These are phyloP conservation scores for Brassica balearica DNA, from an alignment of 441 rosid genomes.

Conservation along the genomic window DNA sequence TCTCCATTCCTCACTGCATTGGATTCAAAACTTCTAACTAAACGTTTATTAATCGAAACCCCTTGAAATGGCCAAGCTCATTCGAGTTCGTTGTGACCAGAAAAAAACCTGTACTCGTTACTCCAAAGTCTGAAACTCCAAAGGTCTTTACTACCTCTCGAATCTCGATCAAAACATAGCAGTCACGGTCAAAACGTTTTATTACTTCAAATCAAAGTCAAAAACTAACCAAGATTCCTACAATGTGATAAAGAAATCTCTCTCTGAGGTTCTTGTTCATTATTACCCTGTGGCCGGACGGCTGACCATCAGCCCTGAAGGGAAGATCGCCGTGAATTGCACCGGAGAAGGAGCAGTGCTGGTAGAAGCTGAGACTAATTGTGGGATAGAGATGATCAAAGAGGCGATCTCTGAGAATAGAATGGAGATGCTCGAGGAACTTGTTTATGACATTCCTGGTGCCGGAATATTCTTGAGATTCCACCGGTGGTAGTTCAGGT, in stretches of 20 bases:
- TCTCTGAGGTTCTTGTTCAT: slow-evolving; percentile 72
- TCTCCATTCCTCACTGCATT: background rate
- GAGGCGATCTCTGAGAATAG: slow-evolving; percentile 58
- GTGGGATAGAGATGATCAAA: slow-evolving; percentile 56
- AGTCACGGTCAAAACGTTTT: slow-evolving; percentile 66
- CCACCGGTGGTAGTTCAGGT: slow-evolving; percentile 87
- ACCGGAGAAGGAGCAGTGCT: slow-evolving; percentile 83
- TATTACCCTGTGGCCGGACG: slow-evolving; percentile 81
- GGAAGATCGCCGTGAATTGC: slow-evolving; percentile 77
- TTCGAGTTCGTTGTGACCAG: slow-evolving; percentile 54
- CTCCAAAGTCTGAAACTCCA: slow-evolving; percentile 64
- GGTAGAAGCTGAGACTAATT: slow-evolving; percentile 86
- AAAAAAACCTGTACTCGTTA: slow-evolving; percentile 56
- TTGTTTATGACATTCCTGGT: slow-evolving; percentile 72
- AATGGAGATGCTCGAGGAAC: slow-evolving; percentile 69
- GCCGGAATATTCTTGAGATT: slow-evolving; percentile 77
- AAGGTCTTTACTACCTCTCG: slow-evolving; percentile 72
- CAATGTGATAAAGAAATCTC: slow-evolving; percentile 61
- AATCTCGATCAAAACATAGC: slow-evolving; percentile 92
- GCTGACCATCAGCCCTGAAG: slow-evolving; percentile 70
- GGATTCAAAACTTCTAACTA: background rate
- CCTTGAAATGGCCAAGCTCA: slow-evolving; percentile 34
- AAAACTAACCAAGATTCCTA: slow-evolving; percentile 70
- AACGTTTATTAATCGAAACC: background rate
- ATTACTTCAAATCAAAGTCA: slow-evolving; percentile 71